Conservation (phyloP, 1,284 basidiomycete species). For the Puccinia polysora region DNA sequence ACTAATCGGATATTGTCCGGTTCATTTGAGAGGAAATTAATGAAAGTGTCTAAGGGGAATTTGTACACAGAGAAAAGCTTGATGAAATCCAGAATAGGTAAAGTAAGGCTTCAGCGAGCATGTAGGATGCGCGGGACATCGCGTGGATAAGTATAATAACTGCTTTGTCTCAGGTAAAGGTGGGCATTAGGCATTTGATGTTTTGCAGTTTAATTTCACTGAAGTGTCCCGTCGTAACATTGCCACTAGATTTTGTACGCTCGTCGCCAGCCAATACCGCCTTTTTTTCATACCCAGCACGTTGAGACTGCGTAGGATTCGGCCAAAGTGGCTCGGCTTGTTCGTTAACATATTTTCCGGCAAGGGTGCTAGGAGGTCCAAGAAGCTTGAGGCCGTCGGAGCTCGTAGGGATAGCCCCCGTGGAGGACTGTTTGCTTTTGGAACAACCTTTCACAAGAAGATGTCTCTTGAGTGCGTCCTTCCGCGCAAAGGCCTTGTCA, state of each 20-base stretch:
- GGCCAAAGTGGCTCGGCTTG: not conserved
- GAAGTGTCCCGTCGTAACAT: not conserved
- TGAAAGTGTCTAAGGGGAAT: too few species aligned
- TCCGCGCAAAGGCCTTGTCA: conserved; percentile 28
- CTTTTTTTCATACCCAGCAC: not conserved
- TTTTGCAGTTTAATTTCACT: conserved; percentile 4
- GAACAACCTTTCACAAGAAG: conserved; percentile 12
- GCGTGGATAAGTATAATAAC: too few species aligned
- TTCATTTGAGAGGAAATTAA: too few species aligned
- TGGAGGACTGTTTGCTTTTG: not conserved
- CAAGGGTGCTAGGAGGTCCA: not conserved
- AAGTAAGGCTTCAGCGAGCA: too few species aligned
- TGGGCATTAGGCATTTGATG: not conserved
- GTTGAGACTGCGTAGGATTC: not conserved
- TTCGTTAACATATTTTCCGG: not conserved
- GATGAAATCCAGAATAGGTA: too few species aligned
- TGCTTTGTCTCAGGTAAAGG: not conserved
- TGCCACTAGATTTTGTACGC: not conserved
- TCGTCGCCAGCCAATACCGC: not conserved
- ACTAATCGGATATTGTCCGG: too few species aligned
- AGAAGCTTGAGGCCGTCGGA: not conserved
- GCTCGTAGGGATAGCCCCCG: not conserved
- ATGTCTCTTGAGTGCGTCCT: conserved; percentile 30
- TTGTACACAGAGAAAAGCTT: too few species aligned
- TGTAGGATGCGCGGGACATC: too few species aligned